These are phyloP conservation scores for Populus hybrid DNA, from an alignment of 441 rosid species.

Conservation along the genomic window DNA sequence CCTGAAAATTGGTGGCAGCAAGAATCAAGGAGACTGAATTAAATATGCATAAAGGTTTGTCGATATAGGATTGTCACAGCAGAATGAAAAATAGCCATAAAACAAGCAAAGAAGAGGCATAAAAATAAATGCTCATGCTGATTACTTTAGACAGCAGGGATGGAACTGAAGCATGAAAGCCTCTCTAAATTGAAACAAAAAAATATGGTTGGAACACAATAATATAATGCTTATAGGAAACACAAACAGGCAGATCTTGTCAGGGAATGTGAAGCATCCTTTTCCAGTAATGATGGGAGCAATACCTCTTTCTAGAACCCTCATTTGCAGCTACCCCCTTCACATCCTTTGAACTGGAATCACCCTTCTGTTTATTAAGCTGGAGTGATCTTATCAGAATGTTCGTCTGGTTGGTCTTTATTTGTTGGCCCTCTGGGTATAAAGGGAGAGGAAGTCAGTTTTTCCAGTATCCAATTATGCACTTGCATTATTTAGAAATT, in stretches of 20 bases:
- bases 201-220: not conserved
- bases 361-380: constrained; percentile 65
- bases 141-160: not conserved
- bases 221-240: not conserved
- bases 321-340: constrained; percentile 54
- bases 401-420: constrained; percentile 88
- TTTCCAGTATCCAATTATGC: not conserved
- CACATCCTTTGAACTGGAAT: constrained; percentile 53
- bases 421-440: constrained; percentile 62
- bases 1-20: constrained; percentile 32
- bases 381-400: constrained; percentile 87
- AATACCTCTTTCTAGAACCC: constrained; percentile 76
- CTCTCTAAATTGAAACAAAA: not conserved
- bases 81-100: not conserved
- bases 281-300: constrained; percentile 5
- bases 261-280: constrained; percentile 6
- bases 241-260: not conserved
- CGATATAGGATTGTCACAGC: not conserved
- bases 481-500: constrained; percentile 1
- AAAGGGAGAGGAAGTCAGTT: constrained; percentile 23
- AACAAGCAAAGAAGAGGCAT: not conserved
- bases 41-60: not conserved
- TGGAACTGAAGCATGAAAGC: constrained; percentile 6
- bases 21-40: constrained; percentile 7
- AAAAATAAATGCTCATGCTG: not conserved